These are phyloP conservation scores for Ceratobasidium sp. DNA, from an alignment of 1,284 basidiomycete genomes.

Conservation along the genomic window DNA sequence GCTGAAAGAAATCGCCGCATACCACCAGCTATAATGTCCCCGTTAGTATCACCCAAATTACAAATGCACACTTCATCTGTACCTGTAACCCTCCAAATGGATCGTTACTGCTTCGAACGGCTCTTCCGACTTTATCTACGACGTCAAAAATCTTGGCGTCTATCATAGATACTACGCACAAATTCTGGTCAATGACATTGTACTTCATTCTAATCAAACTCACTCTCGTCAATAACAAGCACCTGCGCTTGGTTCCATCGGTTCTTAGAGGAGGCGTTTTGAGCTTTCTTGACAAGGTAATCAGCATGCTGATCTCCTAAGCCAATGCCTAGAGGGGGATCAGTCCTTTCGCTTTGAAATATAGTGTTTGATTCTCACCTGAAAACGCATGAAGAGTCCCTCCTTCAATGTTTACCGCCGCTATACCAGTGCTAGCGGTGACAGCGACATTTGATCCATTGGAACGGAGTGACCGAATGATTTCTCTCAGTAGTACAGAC, in stretches of 20 bases:
- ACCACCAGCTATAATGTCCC: slow-evolving; percentile 71
- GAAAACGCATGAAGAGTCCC: slow-evolving; percentile 67
- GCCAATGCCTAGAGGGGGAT: slow-evolving; percentile 62
- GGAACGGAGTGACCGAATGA: slow-evolving; percentile 59
- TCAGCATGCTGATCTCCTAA: slow-evolving; percentile 77
- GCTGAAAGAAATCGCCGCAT: slow-evolving; percentile 92
- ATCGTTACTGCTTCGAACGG: slow-evolving; percentile 67
- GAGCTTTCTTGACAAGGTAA: slow-evolving; percentile 71
- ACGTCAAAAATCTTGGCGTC: slow-evolving; percentile 94
- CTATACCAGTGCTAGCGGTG: slow-evolving; percentile 69
- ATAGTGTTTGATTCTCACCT: slow-evolving; percentile 49
- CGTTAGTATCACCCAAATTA: slow-evolving; percentile 19
- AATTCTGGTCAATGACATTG: background rate
- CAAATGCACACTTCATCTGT: slow-evolving; percentile 42
- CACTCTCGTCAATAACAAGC: slow-evolving; percentile 94
- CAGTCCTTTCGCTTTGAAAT: background rate
- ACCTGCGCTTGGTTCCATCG: slow-evolving; percentile 82
- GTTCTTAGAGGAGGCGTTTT: slow-evolving; percentile 72
- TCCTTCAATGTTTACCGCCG: slow-evolving; percentile 67
- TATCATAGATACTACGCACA: slow-evolving; percentile 88
- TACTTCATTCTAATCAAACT: slow-evolving; percentile 8
- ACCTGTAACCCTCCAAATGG: slow-evolving; percentile 97
- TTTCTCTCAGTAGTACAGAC: slow-evolving; percentile 65
- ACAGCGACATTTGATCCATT: slow-evolving; percentile 61
- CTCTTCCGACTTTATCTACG: slow-evolving; percentile 71